Conservation (phyloP, 768 basidiomycete genomes). For the Leccinum subgranulosum region DNA sequence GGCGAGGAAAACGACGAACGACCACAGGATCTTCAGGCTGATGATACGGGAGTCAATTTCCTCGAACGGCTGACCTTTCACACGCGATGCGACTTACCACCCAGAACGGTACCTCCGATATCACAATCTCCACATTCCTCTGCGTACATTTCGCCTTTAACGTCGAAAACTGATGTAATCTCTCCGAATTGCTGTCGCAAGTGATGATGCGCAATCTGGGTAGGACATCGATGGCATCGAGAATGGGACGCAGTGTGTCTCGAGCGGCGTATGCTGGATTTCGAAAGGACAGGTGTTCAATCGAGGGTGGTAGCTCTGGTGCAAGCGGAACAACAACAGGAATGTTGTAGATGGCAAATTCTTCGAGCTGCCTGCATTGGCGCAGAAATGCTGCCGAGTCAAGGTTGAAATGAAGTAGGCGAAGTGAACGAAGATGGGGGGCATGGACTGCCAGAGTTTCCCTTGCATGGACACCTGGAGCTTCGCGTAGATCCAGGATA, state of each 20-base stretch:
- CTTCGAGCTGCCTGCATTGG: conserved; percentile 38
- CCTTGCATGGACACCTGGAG: conserved; percentile 25
- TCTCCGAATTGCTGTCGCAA: conserved; percentile 27
- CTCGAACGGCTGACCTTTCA: neutral
- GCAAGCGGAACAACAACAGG: conserved; percentile 34
- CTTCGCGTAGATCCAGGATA: conserved; percentile 40
- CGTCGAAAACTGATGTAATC: conserved; percentile 19
- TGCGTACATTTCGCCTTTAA: conserved; percentile 30
- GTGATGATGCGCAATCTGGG: conserved; percentile 37
- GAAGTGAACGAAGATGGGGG: conserved; percentile 40
- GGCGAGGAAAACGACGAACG: conserved; percentile 33
- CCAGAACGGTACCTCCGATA: conserved; percentile 31
- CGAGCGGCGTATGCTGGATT: conserved; percentile 25
- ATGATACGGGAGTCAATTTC: neutral
- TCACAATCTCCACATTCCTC: conserved; percentile 27
- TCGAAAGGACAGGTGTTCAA: conserved; percentile 41
- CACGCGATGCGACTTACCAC: conserved; percentile 29
- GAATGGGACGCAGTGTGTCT: conserved; percentile 26
- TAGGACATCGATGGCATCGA: conserved; percentile 31
- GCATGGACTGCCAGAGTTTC: conserved; percentile 29
- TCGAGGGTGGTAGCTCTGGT: conserved; percentile 31
- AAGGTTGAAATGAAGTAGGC: conserved; percentile 35
- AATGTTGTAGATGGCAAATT: conserved; percentile 37
- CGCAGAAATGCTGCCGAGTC: conserved; percentile 33
- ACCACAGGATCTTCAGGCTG: conserved; percentile 39